These are phyloP conservation scores for Tricholoma sp. DNA, from an alignment of 768 basidiomycete genomes.

Conservation along the genomic window DNA sequence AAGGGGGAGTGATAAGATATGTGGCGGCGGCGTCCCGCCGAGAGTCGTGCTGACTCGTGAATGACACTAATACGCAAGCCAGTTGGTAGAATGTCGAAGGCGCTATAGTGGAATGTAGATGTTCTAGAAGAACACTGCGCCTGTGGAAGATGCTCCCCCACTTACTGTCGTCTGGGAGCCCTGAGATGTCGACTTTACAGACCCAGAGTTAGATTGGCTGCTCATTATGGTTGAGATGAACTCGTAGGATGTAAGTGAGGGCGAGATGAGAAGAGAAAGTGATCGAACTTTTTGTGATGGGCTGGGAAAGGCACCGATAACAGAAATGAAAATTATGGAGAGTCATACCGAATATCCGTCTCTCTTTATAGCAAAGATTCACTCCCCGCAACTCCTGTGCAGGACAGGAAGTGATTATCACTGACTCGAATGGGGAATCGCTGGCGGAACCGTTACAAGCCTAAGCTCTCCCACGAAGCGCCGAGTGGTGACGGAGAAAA, in stretches of 20 bases:
- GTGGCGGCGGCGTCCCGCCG: slow-evolving; percentile 7
- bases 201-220: slow-evolving; percentile 34
- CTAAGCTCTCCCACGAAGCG: slow-evolving; percentile 21
- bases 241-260: slow-evolving; percentile 1
- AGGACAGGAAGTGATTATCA: slow-evolving; percentile 29
- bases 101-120: slow-evolving; percentile 8
- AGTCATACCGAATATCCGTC: slow-evolving; percentile 22
- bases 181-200: slow-evolving; percentile 28
- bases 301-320: slow-evolving; percentile 8
- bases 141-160: slow-evolving; percentile 44
- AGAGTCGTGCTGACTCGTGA: slow-evolving; percentile 4
- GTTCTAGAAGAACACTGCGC: slow-evolving; percentile 57
- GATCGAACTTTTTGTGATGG: slow-evolving; percentile 5
- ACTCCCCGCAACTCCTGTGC: slow-evolving; percentile 27
- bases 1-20: slow-evolving; percentile 5
- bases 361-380: slow-evolving; percentile 23
- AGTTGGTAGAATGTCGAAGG: slow-evolving; percentile 8
- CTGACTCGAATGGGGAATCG: slow-evolving; percentile 36
- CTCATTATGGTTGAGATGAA: slow-evolving; percentile 28
- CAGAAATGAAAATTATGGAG: slow-evolving; percentile 23
- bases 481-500: slow-evolving; percentile 21
- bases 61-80: background rate
- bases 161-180: slow-evolving; percentile 40
- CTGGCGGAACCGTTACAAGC: slow-evolving; percentile 22
- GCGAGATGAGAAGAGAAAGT: slow-evolving; percentile 3